Base-by-base conservation (phyloP, 139 green algal genomes). In the Micractinium conductrix region DNA sequence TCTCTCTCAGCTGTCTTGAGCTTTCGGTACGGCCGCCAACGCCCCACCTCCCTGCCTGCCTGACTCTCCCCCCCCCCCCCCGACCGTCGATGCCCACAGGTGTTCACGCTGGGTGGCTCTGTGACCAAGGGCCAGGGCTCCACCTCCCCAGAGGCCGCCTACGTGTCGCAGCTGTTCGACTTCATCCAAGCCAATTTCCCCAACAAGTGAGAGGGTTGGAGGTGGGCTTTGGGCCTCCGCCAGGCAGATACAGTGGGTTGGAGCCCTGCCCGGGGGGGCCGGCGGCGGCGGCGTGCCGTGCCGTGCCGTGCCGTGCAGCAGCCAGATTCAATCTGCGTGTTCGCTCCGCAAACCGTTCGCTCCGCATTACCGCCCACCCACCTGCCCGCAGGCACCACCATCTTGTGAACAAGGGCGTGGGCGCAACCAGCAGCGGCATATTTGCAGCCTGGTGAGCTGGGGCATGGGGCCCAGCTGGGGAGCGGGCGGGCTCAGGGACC, bases 401-500 rank as follows among this genome's bases (percentile, higher is more conserved):
- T 40, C 37, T 83, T 14, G 33, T 74, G 17, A 83, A 83, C 78
- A 83, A 83, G 62, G 78, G 78, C 0, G 62, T 83, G 62, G 78
- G 78, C 6, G 78, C 62, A 17, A 83, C 78, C 42, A 83, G 78
- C 78, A 74, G 53, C 60, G 78, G 78, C 78, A 83, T 83, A 62
- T 83, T 83, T 67, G 65, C 78, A 10, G 78, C 78, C 78, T 83
- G 78, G n/a, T n/a, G n/a, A n/a, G n/a, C n/a, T n/a, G n/a, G n/a
- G n/a, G n/a, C n/a, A n/a, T n/a, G n/a, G n/a, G n/a, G n/a, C n/a
- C n/a, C n/a, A n/a, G n/a, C n/a, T n/a, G n/a, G n/a, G n/a, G n/a
- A n/a, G n/a, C n/a, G n/a, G n/a, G n/a, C n/a, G n/a, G n/a, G n/a
- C n/a, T n/a, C n/a, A n/a, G n/a, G n/a, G n/a, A n/a, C n/a, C n/a